A percentile compares a stretch with the other conserved stretches of the same genome.
Evolutionary conservation across 768 basidiomycete genomes (phyloP).

Genomic region (Mycena kentingensis): DNA sequence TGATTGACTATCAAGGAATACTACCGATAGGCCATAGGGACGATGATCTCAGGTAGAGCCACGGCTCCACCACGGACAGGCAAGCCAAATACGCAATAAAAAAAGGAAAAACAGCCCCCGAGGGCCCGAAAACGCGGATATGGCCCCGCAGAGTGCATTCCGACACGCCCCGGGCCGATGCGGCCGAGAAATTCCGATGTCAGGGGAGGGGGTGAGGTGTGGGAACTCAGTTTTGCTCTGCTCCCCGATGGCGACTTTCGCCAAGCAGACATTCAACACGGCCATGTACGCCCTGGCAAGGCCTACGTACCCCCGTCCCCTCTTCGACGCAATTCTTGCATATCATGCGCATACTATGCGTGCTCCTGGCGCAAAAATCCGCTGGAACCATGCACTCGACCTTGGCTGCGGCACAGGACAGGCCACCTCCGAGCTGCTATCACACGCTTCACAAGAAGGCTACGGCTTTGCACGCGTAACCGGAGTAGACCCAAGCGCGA

Average conservation of each 20-base stretch:
- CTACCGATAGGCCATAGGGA: too few species aligned
- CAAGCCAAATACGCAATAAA: too few species aligned
- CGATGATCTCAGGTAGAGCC: too few species aligned
- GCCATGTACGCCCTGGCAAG: constrained; percentile 65
- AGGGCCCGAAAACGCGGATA: too few species aligned
- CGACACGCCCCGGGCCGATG: too few species aligned
- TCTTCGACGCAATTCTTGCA: constrained; percentile 63
- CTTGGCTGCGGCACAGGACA: constrained; percentile 73
- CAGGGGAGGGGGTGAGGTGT: too few species aligned
- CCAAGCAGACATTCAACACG: constrained; percentile 69
- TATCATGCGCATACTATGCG: constrained; percentile 47
- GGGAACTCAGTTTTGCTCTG: too few species aligned
- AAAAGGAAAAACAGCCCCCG: too few species aligned
- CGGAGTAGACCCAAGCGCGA: constrained; percentile 73
- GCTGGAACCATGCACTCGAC: constrained; percentile 67
- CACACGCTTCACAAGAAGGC: background rate
- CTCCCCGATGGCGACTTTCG: constrained; percentile 70
- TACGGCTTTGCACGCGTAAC: constrained; percentile 56
- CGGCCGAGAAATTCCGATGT: too few species aligned
- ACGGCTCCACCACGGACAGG: too few species aligned
- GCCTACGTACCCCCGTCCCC: constrained; percentile 69
- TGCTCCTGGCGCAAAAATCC: constrained; percentile 14
- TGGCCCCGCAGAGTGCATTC: too few species aligned
- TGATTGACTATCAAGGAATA: too few species aligned
- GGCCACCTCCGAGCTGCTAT: constrained; percentile 15